Percentiles rank a stretch among this genome's conserved stretches.
Evolutionary conservation across 1,284 basidiomycete genomes (phyloP).

Genomic region (Microbotryomycetes sp.): DNA sequence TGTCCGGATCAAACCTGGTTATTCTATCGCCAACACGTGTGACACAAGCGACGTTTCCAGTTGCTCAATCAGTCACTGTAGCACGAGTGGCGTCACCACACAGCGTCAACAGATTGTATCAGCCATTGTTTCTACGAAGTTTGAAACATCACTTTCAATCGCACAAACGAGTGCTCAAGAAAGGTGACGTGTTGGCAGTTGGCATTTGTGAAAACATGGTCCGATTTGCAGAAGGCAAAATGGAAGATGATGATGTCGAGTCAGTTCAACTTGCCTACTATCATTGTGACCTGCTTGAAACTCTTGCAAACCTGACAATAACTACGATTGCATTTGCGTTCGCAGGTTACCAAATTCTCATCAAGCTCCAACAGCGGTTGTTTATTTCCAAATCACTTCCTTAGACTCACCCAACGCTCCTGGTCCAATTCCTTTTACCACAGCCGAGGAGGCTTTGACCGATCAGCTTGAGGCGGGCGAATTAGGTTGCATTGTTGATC

Average conservation of each 20-base stretch:
- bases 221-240: conserved; percentile 43
- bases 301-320: background rate
- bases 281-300: background rate
- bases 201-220: conserved; percentile 55
- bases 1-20: background rate
- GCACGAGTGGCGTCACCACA: conserved; percentile 76
- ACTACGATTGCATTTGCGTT: background rate
- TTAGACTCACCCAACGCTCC: conserved; percentile 49
- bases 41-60: conserved; percentile 56
- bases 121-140: conserved; percentile 60
- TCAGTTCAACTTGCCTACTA: background rate
- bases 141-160: conserved; percentile 62
- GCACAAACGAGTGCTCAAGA: conserved; percentile 59
- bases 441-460: conserved; percentile 25
- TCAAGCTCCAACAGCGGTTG: conserved; percentile 45
- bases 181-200: conserved; percentile 74
- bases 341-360: conserved; percentile 9
- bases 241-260: conserved; percentile 41
- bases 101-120: conserved; percentile 66
- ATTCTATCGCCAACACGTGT: background rate
- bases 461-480: conserved; percentile 50
- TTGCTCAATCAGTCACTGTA: conserved; percentile 65
- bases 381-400: conserved; percentile 74
- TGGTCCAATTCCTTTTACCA: conserved; percentile 1
- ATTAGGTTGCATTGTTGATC: conserved; percentile 80